Conservation (phyloP, 345 rosid genomes). For the Heritiera fomes region DNA sequence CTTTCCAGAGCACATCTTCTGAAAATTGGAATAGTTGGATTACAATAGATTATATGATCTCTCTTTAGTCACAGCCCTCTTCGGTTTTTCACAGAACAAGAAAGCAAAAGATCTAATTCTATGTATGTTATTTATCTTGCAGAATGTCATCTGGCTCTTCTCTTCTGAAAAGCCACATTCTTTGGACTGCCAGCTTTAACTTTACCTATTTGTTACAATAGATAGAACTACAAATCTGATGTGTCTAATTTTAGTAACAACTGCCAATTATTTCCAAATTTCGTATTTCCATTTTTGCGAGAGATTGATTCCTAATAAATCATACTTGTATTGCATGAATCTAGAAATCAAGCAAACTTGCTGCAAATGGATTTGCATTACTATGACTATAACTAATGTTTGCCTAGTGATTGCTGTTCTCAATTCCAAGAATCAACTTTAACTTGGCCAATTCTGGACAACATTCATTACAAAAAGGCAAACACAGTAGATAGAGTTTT, state of each 20-base stretch:
- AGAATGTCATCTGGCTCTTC: neutral
- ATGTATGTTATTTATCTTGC: neutral
- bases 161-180: neutral
- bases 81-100: neutral
- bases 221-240: neutral
- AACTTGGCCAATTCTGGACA: constrained; percentile 4
- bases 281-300: neutral
- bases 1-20: neutral
- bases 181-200: neutral
- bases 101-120: constrained; percentile 2
- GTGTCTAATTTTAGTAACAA: neutral
- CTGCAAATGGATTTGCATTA: neutral
- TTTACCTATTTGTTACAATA: neutral
- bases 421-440: constrained; percentile 2
- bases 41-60: neutral
- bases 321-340: neutral
- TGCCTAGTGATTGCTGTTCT: neutral
- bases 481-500: neutral
- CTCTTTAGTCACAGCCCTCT: constrained; percentile 11
- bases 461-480: neutral
- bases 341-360: neutral
- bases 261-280: neutral
- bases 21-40: neutral
- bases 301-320: neutral
- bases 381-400: neutral